Percentiles rank a stretch among this genome's conserved stretches.
Evolutionary conservation across 108 stramenopile genomes (phyloP).

Genomic region (Conticribra weissflogii): DNA sequence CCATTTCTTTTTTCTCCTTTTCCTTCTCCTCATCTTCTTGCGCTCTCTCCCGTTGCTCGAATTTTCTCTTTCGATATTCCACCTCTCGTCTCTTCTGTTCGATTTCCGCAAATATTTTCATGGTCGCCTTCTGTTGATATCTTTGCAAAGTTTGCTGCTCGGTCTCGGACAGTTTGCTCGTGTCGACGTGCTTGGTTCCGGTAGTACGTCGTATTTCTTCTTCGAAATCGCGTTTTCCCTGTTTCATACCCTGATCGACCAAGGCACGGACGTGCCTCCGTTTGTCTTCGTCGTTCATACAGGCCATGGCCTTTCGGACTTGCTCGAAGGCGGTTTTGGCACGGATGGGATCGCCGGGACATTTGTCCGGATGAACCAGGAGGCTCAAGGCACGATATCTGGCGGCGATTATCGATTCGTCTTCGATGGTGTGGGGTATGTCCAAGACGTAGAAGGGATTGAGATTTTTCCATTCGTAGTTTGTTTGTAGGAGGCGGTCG

Average conservation of each 20-base stretch:
- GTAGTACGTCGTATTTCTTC: no score
- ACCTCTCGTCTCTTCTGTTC: conserved; percentile 81
- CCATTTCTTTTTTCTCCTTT: conserved; percentile 67
- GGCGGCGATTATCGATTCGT: conserved; percentile 64
- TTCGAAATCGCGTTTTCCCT: conserved; percentile 65
- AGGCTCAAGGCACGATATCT: conserved; percentile 84
- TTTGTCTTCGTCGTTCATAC: conserved; percentile 64
- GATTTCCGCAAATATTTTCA: conserved; percentile 85
- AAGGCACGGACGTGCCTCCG: conserved; percentile 59
- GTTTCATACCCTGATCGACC: conserved; percentile 76
- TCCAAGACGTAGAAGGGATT: conserved; percentile 86
- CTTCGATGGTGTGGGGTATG: conserved; percentile 68
- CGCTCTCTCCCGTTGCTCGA: conserved; percentile 78
- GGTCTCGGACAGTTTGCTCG: no score
- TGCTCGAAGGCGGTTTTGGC: conserved; percentile 84
- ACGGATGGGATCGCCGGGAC: conserved; percentile 42
- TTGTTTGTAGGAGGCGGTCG: conserved; percentile 75
- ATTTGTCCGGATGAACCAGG: conserved; percentile 87
- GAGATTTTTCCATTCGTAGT: conserved; percentile 88
- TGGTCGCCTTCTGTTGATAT: conserved; percentile 68
- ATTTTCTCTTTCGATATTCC: conserved; percentile 71
- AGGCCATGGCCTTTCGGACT: conserved; percentile 74
- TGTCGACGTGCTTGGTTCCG: no score
- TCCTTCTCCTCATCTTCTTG: conserved; percentile 83
- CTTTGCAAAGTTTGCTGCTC: no score